These are phyloP conservation scores for Neurospora sp. DNA, from an alignment of 495 filamentous ascomycete genomes.

Conservation along the genomic window DNA sequence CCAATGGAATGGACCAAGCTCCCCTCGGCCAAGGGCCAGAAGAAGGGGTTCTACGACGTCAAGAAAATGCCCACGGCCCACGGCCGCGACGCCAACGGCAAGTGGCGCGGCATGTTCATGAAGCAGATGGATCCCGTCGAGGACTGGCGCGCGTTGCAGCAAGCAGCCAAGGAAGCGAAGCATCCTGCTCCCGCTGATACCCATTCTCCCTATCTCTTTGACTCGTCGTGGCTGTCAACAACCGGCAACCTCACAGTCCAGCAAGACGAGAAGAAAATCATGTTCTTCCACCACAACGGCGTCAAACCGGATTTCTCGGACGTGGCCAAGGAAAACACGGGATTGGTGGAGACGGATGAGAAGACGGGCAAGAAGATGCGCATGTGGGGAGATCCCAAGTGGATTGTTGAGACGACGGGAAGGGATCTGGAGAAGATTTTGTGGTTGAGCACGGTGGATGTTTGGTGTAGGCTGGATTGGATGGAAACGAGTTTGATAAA, in stretches of 20 bases:
- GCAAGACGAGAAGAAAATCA: constrained; percentile 22
- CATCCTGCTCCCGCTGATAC: neutral
- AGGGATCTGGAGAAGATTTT: constrained; percentile 39
- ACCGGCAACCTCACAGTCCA: neutral
- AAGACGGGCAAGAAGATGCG: constrained; percentile 8
- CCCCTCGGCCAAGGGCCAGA: neutral
- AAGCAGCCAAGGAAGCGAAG: constrained; percentile 3
- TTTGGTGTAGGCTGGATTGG: constrained; percentile 22
- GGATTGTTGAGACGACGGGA: constrained; percentile 28
- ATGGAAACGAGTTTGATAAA: too few species aligned
- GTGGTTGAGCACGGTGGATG: constrained; percentile 40
- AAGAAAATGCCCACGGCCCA: constrained; percentile 8
- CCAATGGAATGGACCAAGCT: constrained; percentile 9
- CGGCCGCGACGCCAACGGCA: constrained; percentile 5
- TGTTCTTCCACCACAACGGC: constrained; percentile 47
- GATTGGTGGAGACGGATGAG: constrained; percentile 5
- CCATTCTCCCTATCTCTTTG: neutral
- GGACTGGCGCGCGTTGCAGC: constrained; percentile 14
- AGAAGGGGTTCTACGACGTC: constrained; percentile 39
- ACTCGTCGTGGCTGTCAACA: constrained; percentile 6
- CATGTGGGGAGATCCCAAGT: constrained; percentile 20
- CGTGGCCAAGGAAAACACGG: constrained; percentile 1
- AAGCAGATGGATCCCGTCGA: constrained; percentile 17
- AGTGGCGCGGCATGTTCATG: constrained; percentile 14
- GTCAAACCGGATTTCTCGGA: constrained; percentile 42